Evolutionary conservation across 805 yeast genomes (phyloP), one percentile per base, ranked within the genome.

Genomic region (Nakazawaea ishiwadae): DNA sequence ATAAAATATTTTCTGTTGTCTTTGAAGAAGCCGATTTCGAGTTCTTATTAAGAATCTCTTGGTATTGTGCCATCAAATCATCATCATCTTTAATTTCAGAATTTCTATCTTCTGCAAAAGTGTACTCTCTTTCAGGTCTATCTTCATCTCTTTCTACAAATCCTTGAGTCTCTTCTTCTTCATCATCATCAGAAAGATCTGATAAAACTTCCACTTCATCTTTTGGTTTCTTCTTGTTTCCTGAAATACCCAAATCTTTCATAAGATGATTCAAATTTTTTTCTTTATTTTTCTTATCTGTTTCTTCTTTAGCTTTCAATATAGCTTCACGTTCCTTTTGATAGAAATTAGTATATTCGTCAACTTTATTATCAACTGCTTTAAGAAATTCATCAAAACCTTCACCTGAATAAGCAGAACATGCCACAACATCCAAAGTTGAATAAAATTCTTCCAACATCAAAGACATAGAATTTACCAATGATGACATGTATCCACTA

Each of bases 401-500:
- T 3, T 73, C 83, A 14, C 99, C 99, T 0, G 98, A 90, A 55
- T 79, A 84, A 34, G 97, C 79, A 33, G 96, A 87, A 11, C 89
- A 96, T n/a, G 87, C 81, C 33, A 85, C 96, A 47, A 90, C 86
- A 58, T 93, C 98, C 48, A 93, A 66, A 44, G 90, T 90, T 1
- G 95, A 82, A 59, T 93, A 93, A 54, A 93, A 93, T 59, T 93
- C 99, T 58, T 93, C 99, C 43, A 93, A 69, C 88, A 93, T 89
- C 51, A 93, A 70, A 26, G 96, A 84, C 96, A 93, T 86, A 1
- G 97, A 89, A 59, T 90, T 93, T 45, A 93, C 86, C 39, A 93
- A 68, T 1, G 96, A 87, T 40, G 86, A 78, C 99, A 93, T 93
- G 61, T 93, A 93, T 2, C 96, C 96, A 3, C 91, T 80, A 16